Conservation (phyloP, 2,329 filamentous ascomycete genomes). For the Trichoderma hamatum region DNA sequence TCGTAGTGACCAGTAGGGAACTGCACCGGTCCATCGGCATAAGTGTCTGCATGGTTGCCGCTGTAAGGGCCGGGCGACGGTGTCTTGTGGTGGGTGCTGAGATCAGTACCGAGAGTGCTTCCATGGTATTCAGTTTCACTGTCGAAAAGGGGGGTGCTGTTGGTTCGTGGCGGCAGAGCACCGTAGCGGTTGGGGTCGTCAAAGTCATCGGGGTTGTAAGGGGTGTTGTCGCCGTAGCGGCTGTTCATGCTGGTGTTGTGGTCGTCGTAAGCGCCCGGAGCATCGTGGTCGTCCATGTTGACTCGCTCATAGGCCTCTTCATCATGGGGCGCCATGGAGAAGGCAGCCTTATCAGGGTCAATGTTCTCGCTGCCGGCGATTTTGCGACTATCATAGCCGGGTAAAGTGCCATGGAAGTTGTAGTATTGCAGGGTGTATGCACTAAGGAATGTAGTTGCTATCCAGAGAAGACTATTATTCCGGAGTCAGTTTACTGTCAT, state of each 20-base stretch:
- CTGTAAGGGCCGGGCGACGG: constrained; percentile 33
- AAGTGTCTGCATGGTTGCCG: constrained; percentile 45
- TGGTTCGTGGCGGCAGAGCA: constrained; percentile 40
- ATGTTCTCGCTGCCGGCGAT: constrained; percentile 52
- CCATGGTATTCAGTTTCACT: constrained; percentile 53
- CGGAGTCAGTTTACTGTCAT: not conserved
- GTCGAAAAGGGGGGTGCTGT: constrained; percentile 51
- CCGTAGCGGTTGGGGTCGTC: constrained; percentile 47
- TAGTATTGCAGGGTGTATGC: constrained; percentile 64
- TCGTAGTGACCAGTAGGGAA: constrained; percentile 64
- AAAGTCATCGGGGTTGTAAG: constrained; percentile 45
- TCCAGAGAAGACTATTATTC: constrained; percentile 56
- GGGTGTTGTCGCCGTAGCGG: constrained; percentile 44
- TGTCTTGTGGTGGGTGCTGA: constrained; percentile 17
- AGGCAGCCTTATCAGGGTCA: constrained; percentile 70
- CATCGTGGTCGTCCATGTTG: constrained; percentile 58
- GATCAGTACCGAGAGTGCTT: constrained; percentile 28
- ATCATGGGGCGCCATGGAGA: constrained; percentile 68
- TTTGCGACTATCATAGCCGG: constrained; percentile 60
- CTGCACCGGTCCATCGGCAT: constrained; percentile 53
- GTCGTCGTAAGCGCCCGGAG: constrained; percentile 40
- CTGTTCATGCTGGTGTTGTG: constrained; percentile 32
- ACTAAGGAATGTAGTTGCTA: constrained; percentile 57
- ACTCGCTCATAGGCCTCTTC: constrained; percentile 68
- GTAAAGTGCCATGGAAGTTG: constrained; percentile 62